Base-by-base conservation (phyloP, 2,329 filamentous ascomycete species). In the Aspergillus ustus region DNA sequence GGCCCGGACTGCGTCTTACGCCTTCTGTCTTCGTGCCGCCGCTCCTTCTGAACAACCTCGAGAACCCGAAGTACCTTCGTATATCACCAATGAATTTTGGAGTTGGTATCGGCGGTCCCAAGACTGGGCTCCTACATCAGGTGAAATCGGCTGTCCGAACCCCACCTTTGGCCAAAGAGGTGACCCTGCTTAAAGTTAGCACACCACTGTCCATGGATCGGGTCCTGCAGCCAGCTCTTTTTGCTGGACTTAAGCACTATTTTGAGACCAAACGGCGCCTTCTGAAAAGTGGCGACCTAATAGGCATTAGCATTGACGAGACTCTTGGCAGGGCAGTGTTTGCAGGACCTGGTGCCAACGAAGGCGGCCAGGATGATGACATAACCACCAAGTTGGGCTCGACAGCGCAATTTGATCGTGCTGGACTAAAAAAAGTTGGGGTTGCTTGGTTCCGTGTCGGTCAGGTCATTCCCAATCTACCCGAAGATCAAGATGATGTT, bases 391-490 rank as follows among this genome's bases (percentile, higher is more conserved):
- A 78, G 65, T 69, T 82, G 67, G 67, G 73, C 49, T 69, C 79
- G 37, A 66, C 66, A n/a, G 37, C 69, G 17, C 62, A 73, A 66
- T 19, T 66, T 61, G 37, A 67, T 43, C 58, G 69, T 25, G 50
- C 69, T 52, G 65, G 66, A 25, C 65, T 81, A 78, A 67, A 87
- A 84, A 75, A 85, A 82, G 69, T 78, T 34, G 77, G 77, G 31
- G 91, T 96, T 20, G 93, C 92, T 7, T 99, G 95, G 95, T 98
- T 97, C 82, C 91, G 89, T 66, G 90, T 99, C 45, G 90, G 90
- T 44, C 90, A 92, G 62, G 89, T 96, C 37, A 78, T 80, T 50
- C 78, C 81, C 8, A 75, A 77, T n/a, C 69, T 74, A 7, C 68
- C 77, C 11, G 77, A 78, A 72, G 68, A 88, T 81, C 68, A 82